Conservation (phyloP, 495 filamentous ascomycete genomes). For the Sordaria brevicollis region DNA sequence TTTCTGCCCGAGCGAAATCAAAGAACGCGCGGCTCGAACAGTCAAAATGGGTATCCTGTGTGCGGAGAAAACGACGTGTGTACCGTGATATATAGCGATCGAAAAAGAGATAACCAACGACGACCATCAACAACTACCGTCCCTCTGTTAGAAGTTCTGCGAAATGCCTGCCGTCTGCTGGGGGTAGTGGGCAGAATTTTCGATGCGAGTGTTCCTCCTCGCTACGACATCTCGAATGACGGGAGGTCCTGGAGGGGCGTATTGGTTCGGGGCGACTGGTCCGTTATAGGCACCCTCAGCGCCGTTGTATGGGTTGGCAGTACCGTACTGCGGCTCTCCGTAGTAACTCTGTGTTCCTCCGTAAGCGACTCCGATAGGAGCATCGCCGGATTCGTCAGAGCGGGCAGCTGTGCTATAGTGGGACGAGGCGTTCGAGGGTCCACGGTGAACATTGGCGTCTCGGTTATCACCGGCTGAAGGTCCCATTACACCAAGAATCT, state of each 20-base stretch:
- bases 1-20: background rate
- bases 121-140: background rate
- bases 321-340: slow-evolving; percentile 41
- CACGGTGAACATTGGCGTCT: slow-evolving; percentile 63
- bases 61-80: background rate
- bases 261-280: slow-evolving; percentile 18
- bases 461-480: slow-evolving; percentile 56
- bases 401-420: slow-evolving; percentile 76
- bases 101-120: background rate
- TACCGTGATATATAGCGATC: background rate
- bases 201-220: slow-evolving; percentile 84
- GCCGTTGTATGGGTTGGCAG: slow-evolving; percentile 32
- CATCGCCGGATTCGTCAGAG: slow-evolving; percentile 78
- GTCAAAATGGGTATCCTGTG: background rate
- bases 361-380: slow-evolving; percentile 37
- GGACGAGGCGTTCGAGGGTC: slow-evolving; percentile 92
- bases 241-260: slow-evolving; percentile 40
- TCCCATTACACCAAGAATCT: slow-evolving; percentile 61
- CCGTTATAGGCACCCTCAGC: slow-evolving; percentile 24
- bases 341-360: slow-evolving; percentile 37
- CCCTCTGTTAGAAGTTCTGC: slow-evolving; percentile 71
- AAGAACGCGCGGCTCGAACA: background rate
- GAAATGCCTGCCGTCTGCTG: slow-evolving; percentile 92
- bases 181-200: slow-evolving; percentile 76
- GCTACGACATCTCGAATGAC: slow-evolving; percentile 92